These are phyloP conservation scores for Dictyostelium discoideum DNA, from an alignment of 78 protist genomes.

Conservation along the genomic window DNA sequence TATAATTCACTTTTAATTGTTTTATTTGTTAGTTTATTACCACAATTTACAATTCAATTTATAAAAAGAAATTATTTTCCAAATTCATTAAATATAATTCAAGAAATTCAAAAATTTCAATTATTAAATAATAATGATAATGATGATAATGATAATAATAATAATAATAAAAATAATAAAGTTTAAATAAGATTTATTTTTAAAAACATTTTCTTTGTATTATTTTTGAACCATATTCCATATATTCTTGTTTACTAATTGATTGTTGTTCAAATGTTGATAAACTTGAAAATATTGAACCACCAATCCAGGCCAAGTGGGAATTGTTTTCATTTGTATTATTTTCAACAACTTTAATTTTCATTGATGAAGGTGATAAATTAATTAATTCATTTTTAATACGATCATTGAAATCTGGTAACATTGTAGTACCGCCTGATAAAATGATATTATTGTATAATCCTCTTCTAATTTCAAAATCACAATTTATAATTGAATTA, in stretches of 20 bases:
- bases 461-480: conserved; percentile 90
- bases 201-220: conserved; percentile 32
- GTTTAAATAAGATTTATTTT: neutral
- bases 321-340: neutral
- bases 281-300: conserved; percentile 93
- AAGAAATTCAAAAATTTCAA: conserved; percentile 49
- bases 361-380: conserved; percentile 94
- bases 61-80: conserved; percentile 30
- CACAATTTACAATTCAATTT: conserved; percentile 3
- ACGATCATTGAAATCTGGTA: conserved; percentile 87
- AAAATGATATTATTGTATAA: conserved; percentile 92
- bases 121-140: neutral
- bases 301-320: conserved; percentile 96
- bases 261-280: conserved; percentile 8
- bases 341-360: conserved; percentile 88
- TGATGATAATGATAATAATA: neutral
- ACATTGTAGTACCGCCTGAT: conserved; percentile 96
- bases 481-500: conserved; percentile 92
- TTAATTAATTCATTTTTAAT: conserved; percentile 73
- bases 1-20: neutral
- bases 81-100: conserved; percentile 36
- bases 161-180: neutral
- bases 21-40: neutral
- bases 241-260: conserved; percentile 78
- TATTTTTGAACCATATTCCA: conserved; percentile 74